Conservation (phyloP, 805 yeast genomes). For the Wickerhamomyces ciferrii region DNA sequence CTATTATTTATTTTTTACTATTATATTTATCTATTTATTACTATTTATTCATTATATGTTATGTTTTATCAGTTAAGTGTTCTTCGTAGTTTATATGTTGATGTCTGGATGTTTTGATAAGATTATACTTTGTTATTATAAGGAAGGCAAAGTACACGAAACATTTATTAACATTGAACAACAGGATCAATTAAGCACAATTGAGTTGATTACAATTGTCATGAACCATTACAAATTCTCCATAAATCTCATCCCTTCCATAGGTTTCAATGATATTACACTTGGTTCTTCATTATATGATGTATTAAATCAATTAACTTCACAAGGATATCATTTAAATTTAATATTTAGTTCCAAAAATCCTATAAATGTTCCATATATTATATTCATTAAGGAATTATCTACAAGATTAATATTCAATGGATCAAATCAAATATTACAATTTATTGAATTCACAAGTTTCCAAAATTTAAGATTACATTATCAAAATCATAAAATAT, state of each 20-base stretch:
- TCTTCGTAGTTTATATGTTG: too few species aligned
- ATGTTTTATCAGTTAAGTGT: too few species aligned
- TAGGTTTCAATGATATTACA: too few species aligned
- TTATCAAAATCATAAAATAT: constrained; percentile 24
- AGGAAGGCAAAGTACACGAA: too few species aligned
- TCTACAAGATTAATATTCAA: constrained; percentile 23
- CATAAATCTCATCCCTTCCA: too few species aligned
- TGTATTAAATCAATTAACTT: not conserved
- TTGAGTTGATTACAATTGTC: too few species aligned
- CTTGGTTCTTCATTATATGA: not conserved
- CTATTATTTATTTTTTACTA: not conserved
- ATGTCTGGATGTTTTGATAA: too few species aligned
- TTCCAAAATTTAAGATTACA: constrained; percentile 20
- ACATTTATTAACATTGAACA: too few species aligned
- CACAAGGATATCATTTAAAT: not conserved
- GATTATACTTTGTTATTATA: too few species aligned
- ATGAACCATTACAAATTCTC: too few species aligned
- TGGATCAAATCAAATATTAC: constrained; percentile 21
- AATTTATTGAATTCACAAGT: constrained; percentile 26
- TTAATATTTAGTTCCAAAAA: not conserved
- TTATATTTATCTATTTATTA: not conserved
- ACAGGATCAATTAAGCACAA: too few species aligned
- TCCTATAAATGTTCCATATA: constrained; percentile 4
- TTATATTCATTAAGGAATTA: constrained; percentile 2
- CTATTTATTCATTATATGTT: not conserved